phyloP scores from a whole-genome alignment of 768 basidiomycete genomes.

The Russula olivacea region DNA sequence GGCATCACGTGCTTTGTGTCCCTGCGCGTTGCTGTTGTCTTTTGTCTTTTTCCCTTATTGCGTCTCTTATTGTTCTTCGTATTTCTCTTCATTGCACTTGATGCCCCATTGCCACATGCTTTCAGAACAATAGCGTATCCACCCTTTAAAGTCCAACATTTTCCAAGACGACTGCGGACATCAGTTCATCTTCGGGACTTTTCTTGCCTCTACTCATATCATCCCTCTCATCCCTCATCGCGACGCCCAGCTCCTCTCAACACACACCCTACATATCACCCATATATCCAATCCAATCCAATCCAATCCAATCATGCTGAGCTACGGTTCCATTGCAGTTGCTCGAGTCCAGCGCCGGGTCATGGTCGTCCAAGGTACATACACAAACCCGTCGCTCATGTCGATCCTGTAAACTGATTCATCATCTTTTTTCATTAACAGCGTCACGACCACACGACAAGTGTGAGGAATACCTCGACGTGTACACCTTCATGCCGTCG shows the following conservation, averaged over 20 bases:
- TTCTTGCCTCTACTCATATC: too few species aligned
- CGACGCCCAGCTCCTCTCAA: neutral
- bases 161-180: neutral
- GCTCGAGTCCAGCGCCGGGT: constrained; percentile 65
- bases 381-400: neutral
- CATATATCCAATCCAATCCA: neutral
- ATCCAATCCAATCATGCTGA: constrained; percentile 16
- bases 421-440: constrained; percentile 27
- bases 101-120: neutral
- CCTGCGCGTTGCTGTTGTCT: neutral
- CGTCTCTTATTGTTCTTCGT: constrained; percentile 5
- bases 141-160: neutral
- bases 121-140: constrained; percentile 19
- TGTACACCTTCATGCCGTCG: constrained; percentile 58
- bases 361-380: constrained; percentile 59
- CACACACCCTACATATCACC: neutral
- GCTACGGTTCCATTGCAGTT: constrained; percentile 54
- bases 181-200: neutral
- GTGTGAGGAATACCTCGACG: constrained; percentile 57
- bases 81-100: neutral
- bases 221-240: neutral
- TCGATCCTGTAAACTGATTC: neutral
- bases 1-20: neutral
- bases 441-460: constrained; percentile 51
- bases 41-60: neutral